Conservation (phyloP, 1,284 basidiomycete species). For the Microbotryum violaceum region DNA sequence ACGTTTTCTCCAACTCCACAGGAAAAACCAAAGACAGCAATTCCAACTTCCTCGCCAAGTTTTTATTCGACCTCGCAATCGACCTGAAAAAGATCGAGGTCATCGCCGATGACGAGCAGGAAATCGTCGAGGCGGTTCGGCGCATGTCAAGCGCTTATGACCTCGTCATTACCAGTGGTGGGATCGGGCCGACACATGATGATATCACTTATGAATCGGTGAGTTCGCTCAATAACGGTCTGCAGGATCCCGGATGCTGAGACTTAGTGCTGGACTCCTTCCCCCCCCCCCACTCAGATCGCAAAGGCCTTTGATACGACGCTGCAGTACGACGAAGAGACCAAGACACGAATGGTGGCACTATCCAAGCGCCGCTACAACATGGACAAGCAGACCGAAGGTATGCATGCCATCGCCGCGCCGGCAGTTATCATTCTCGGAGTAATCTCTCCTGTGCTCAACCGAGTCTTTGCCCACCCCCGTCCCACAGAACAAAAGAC, state of each 20-base stretch:
- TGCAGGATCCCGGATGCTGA: conserved; percentile 41
- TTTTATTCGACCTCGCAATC: conserved; percentile 75
- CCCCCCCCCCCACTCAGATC: conserved; percentile 41
- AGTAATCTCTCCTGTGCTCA: too few relatives aligned
- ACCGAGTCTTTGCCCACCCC: too few relatives aligned
- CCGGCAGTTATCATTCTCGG: neutral
- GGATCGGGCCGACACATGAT: conserved; percentile 53
- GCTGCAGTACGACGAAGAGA: conserved; percentile 71
- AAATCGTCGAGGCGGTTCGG: conserved; percentile 78
- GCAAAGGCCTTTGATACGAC: conserved; percentile 64
- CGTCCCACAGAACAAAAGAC: neutral
- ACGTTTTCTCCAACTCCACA: conserved; percentile 41
- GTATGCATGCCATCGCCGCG: neutral
- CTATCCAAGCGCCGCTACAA: conserved; percentile 47
- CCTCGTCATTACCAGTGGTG: conserved; percentile 77
- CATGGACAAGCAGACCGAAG: conserved; percentile 18
- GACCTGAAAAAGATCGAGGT: conserved; percentile 82
- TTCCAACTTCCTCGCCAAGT: conserved; percentile 52
- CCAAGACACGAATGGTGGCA: conserved; percentile 65
- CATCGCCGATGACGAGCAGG: conserved; percentile 78
- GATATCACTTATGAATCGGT: conserved; percentile 24
- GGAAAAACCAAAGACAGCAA: conserved; percentile 85
- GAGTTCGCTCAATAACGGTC: conserved; percentile 20
- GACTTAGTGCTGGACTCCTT: conserved; percentile 78
- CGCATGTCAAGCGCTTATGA: conserved; percentile 76